Base-by-base conservation (phyloP, 2,329 filamentous ascomycete genomes). In the Hypoxylon sp. region DNA sequence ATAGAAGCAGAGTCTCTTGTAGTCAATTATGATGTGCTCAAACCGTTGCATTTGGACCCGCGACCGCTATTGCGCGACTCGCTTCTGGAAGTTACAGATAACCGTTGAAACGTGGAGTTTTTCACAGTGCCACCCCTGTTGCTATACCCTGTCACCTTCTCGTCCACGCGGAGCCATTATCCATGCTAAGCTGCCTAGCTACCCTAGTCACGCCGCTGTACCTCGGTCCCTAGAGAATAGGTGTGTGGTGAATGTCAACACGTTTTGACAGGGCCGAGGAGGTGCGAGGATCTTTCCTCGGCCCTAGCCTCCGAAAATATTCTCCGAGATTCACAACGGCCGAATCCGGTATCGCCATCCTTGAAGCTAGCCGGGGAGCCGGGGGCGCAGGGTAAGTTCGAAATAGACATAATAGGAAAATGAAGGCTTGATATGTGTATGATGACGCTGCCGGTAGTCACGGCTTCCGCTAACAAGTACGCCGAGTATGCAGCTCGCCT, bases 321-420 rank as follows among this genome's bases (percentile, higher is more conserved):
- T 73, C 63, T 72, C 71, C 73, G 72, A 74, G 68, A 71, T 73
- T 71, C 70, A 58, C 56, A 56, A 50, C 48, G 62, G 32, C 65
- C 63, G 66, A 69, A 71, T 69, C 57, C 65, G 61, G 59, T 60
- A 64, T 63, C 68, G 56, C 61, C 51, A 63, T 32, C 39, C 46
- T 42, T 27, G 42, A 48, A 48, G 51, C 56, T 39, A 60, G 59
- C 66, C 64, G 67, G 62, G 62, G 47, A 67, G 56, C 59, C 64
- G 62, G 67, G 31, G 58, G 55, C 54, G 39, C 50, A 57, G 11
- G 29, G 27, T 17, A 51, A 50, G 6, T 59, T 53, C 35, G 17
- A 24, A 51, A 64, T 44, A 47, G 42, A 63, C 62, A 53, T 48
- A 44, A 50, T 53, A 46, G 51, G 61, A 52, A 69, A 57, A 56